Base-by-base conservation (phyloP, 129 eudicot genomes). In the Oenanthe sinensis region DNA sequence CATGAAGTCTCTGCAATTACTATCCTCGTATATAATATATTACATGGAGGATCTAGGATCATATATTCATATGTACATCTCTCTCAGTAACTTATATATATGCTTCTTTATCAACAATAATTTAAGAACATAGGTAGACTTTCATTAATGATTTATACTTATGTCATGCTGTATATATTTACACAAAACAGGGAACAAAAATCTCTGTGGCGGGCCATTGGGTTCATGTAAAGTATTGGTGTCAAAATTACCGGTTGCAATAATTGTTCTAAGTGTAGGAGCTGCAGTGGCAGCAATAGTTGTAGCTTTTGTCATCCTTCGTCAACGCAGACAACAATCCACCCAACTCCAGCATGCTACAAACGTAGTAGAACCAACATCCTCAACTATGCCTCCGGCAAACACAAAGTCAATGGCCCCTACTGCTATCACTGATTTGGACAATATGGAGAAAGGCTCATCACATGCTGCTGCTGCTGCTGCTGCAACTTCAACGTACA, bases 141-240 rank as follows among this genome's bases (percentile, higher is more conserved):
- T 65, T 65, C 7, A 3, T 30, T 65, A 28, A 28, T 65, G 71
- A 58, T 28, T 63, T 26, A 65, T 65, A 28, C 40, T 26, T 13
- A 11, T 28, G 17, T 10, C 19, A 5, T 19, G 19, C 0, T 17
- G 8, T 28, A 11, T 63, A 13, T 28, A 11, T 30, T 28, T 26
- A 10, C 36, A 24, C 36, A 30, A 65, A 65, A 65, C 72, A 87
- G 91, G 86, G 1, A 85, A 87, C 74, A 40, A 26, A 47, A 74
- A 73, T 63, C 76, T 87, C 6, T 87, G 91, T 78, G 91, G 91
- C 0, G 45, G 36, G 20, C 91, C 91, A 36, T 50, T 83, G 63
- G 37, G 69, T 52, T 8, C 79, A 60, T 87, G 91, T 49, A 1
- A 2, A 8, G 24, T 36, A 14, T 6, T 65, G 13, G 26, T 44